Evolutionary conservation across 225 moss, liverwort and hornwort species (phyloP).

Genomic region (Anthoceros angustus): DNA sequence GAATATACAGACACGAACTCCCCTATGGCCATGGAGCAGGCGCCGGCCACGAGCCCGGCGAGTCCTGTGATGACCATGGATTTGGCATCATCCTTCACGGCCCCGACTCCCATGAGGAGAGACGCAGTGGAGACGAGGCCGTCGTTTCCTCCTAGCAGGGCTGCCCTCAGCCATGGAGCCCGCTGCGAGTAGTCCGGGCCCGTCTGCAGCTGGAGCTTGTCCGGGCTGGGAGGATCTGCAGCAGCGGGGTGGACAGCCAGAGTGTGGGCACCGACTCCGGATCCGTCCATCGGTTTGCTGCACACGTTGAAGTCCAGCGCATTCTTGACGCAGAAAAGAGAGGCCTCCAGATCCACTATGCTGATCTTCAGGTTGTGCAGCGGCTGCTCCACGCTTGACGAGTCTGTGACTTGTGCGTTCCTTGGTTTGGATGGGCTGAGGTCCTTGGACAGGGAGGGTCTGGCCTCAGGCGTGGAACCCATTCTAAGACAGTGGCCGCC

Average conservation of each 20-base stretch:
- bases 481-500: not conserved
- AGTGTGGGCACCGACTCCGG: not conserved
- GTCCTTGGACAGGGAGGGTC: constrained; percentile 4
- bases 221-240: not conserved
- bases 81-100: constrained; percentile 21
- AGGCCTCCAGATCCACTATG: not conserved
- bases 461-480: not conserved
- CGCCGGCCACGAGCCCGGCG: constrained; percentile 37
- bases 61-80: constrained; percentile 35
- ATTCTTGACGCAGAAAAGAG: not conserved
- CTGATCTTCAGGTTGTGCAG: not conserved
- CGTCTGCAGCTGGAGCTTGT: not conserved
- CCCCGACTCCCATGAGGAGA: constrained; percentile 39
- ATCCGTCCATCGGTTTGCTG: not conserved
- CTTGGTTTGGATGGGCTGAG: constrained; percentile 3
- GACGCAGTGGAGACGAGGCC: constrained; percentile 41
- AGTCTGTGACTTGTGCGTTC: constrained; percentile 1
- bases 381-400: constrained; percentile 1
- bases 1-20: constrained; percentile 44
- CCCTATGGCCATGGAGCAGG: constrained; percentile 42
- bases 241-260: not conserved
- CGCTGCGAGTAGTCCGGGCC: constrained; percentile 33
- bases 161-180: constrained; percentile 42
- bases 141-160: constrained; percentile 41
- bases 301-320: constrained; percentile 5